A percentile compares a stretch with the other conserved stretches of the same genome.
phyloP scores from a whole-genome alignment of 768 basidiomycete genomes.

The Kwoniella botswanensis region DNA sequence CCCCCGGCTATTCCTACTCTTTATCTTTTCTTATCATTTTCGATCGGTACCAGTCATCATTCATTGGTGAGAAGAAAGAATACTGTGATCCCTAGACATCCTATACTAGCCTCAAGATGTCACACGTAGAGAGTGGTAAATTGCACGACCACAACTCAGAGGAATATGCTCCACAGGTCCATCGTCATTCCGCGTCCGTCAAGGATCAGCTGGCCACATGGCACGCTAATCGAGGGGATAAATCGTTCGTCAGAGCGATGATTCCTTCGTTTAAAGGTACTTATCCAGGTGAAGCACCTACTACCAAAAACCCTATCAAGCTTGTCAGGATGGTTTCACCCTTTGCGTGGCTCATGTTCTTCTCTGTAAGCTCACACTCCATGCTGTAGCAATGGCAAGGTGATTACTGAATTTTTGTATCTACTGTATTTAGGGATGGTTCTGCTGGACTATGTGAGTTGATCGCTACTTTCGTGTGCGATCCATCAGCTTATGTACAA shows the following conservation, averaged over 20 bases:
- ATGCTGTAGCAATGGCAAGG: no score
- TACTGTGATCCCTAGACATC: background rate
- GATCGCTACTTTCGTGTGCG: no score
- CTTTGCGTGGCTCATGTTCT: conserved; percentile 56
- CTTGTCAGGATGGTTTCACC: conserved; percentile 45
- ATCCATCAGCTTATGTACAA: no score
- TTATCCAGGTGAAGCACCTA: conserved; percentile 21
- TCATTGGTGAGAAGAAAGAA: background rate
- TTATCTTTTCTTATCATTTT: background rate
- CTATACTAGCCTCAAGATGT: background rate
- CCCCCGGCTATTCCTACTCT: no score
- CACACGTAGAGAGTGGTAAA: conserved; percentile 13
- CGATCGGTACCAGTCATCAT: background rate
- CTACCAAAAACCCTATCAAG: conserved; percentile 54
- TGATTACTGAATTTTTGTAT: background rate
- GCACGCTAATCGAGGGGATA: conserved; percentile 47
- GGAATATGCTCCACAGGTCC: background rate
- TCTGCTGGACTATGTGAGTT: conserved; percentile 73
- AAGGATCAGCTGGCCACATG: conserved; percentile 45
- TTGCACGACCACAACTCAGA: conserved; percentile 15
- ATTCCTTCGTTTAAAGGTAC: conserved; percentile 36
- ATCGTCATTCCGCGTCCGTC: conserved; percentile 24
- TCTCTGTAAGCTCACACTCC: conserved; percentile 31
- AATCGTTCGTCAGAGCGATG: conserved; percentile 39
- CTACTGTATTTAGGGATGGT: conserved; percentile 63